phyloP scores from a whole-genome alignment of 1,139 yeast species.

The Meyerozyma carpophila region DNA sequence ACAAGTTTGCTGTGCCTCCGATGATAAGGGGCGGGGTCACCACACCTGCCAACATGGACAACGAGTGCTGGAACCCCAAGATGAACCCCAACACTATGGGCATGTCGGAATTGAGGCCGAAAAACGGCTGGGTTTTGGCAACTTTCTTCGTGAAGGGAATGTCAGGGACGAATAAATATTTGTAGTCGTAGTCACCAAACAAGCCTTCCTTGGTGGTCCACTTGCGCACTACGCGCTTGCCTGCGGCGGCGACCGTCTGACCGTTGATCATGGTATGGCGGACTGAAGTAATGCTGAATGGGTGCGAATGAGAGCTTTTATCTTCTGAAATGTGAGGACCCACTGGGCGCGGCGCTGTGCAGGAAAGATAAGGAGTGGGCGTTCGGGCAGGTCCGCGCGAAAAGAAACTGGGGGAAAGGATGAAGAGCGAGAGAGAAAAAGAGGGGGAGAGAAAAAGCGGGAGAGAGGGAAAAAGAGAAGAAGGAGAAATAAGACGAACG shows the following conservation, averaged over 20 bases:
- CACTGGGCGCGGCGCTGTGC: not conserved
- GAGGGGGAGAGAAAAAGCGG: not conserved
- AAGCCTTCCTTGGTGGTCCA: constrained; percentile 71
- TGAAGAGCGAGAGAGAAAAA: not conserved
- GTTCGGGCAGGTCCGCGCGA: not conserved
- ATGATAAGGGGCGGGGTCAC: constrained; percentile 81
- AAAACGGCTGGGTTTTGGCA: constrained; percentile 66
- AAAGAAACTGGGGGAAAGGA: not conserved
- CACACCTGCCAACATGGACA: constrained; percentile 89
- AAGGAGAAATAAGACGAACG: too few relatives aligned
- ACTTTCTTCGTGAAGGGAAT: constrained; percentile 57
- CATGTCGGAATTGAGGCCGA: constrained; percentile 72
- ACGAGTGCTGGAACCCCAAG: constrained; percentile 80
- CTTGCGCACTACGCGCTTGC: constrained; percentile 29
- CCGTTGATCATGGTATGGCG: constrained; percentile 5
- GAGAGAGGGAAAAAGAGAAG: not conserved
- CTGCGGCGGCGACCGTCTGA: constrained; percentile 11
- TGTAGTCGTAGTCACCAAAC: constrained; percentile 79
- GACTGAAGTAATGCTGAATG: not conserved
- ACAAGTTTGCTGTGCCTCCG: constrained; percentile 54
- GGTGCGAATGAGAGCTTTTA: not conserved
- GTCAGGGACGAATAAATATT: constrained; percentile 68
- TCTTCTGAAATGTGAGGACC: not conserved
- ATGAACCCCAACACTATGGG: constrained; percentile 71
- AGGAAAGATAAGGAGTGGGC: not conserved